A percentile compares a stretch with the other conserved stretches of the same genome.
Evolutionary conservation across 257 asterid genomes (phyloP).

Genomic region (Fraxinus cuspidata): DNA sequence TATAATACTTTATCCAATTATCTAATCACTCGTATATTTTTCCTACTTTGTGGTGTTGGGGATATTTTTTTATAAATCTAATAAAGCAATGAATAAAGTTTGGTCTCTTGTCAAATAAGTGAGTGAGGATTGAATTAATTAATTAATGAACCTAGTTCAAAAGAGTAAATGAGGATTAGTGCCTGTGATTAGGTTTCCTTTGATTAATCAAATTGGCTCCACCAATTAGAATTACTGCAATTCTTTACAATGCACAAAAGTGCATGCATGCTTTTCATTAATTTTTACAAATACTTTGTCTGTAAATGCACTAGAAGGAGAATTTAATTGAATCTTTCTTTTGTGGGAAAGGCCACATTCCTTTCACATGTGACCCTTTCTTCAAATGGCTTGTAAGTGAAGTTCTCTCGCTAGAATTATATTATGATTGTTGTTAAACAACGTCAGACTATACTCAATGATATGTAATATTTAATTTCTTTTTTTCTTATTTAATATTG

Average conservation of each 20-base stretch:
- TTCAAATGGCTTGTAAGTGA: too few relatives aligned
- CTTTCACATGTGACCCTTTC: not conserved
- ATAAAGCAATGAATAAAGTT: not conserved
- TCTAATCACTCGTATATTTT: conserved; percentile 25
- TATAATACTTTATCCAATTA: conserved; percentile 13
- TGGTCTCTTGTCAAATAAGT: conserved; percentile 29
- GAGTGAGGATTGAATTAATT: conserved; percentile 13
- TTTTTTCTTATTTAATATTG: too few relatives aligned
- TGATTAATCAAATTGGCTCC: not conserved
- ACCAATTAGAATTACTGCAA: conserved; percentile 11
- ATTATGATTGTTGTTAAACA: too few relatives aligned
- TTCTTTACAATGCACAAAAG: conserved; percentile 12
- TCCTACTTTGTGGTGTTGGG: conserved; percentile 22
- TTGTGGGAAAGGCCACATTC: conserved; percentile 29
- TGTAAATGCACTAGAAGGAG: not conserved
- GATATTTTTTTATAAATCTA: not conserved
- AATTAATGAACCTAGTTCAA: not conserved
- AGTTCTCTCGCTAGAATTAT: too few relatives aligned
- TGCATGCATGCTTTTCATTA: conserved; percentile 5
- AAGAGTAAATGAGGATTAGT: conserved; percentile 5
- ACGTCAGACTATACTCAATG: too few relatives aligned
- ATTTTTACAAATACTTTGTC: conserved; percentile 13
- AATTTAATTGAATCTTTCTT: conserved; percentile 11
- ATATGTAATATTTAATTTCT: too few relatives aligned
- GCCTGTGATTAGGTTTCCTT: conserved; percentile 5